Base-by-base conservation (phyloP, 2,329 filamentous ascomycete species). In the Clarireedia homoeocarpa region DNA sequence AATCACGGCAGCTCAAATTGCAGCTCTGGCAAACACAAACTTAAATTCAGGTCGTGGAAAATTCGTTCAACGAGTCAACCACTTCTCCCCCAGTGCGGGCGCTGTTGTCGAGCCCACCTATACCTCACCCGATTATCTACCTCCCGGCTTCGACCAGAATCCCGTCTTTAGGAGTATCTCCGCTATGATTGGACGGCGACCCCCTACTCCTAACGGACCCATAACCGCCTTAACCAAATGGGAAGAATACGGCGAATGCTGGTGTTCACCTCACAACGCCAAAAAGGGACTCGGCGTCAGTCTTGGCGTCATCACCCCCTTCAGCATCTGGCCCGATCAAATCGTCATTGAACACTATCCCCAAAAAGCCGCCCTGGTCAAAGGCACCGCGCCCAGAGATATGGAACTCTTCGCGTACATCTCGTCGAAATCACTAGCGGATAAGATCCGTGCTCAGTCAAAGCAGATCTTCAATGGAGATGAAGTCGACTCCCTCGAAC, bases 231-330 rank as follows among this genome's bases (percentile, higher is more conserved):
- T 96, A 2, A 68, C 72, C 1, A 72, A 75, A 3, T 96, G 91
- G 90, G 75, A 84, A 9, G 88, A 95, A 49, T 79, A 86, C 36
- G 89, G 88, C 20, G 88, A 97, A 59, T 95, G 90, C 71, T 97
- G 90, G 88, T 97, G 92, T 70, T 84, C 86, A 4, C 77, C 75
- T 3, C 72, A 73, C 0, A 61, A 66, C 10, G 72, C 76, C 49
- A 69, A 69, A 14, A 71, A 62, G 14, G 65, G 63, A 2, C 76
- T 78, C 49, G 81, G 83, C 39, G 82, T 84, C 2, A 80, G 83
- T 53, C 73, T 97, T 15, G 81, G 80, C 7, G 80, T 95, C 17
- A 71, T 82, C 42, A 76, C 85, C 17, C 75, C 78, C 36, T 70
- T 77, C 36, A 69, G 72, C 5, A 77, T 91, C 55, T 76, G 85